A percentile compares a stretch with the other conserved stretches of the same genome.
Conservation (phyloP, 495 filamentous ascomycete species). For the Aspergillus ellipticus region DNA sequence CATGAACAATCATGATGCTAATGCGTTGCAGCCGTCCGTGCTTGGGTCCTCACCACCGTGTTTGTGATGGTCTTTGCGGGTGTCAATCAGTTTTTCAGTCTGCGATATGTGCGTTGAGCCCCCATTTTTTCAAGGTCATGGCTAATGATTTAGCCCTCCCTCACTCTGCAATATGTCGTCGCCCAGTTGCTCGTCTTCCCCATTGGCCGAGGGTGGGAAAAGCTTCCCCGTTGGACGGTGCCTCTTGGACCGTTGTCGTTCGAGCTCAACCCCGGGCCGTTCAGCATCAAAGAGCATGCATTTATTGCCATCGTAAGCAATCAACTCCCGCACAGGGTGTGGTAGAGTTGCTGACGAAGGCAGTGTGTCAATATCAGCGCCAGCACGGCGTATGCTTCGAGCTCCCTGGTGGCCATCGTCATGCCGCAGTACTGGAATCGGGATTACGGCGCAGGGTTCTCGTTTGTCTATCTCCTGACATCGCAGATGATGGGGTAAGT, state of each 20-base stretch:
- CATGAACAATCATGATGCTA: background rate
- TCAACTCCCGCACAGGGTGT: background rate
- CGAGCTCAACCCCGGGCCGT: constrained; percentile 56
- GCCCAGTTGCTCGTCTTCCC: constrained; percentile 64
- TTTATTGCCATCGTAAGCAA: constrained; percentile 59
- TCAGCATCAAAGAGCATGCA: constrained; percentile 68
- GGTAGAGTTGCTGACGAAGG: background rate
- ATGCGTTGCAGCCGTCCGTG: constrained; percentile 19
- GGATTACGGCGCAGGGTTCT: constrained; percentile 59
- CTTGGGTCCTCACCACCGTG: constrained; percentile 23
- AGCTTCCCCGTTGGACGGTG: constrained; percentile 55
- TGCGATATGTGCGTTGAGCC: constrained; percentile 22
- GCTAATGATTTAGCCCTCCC: constrained; percentile 60
- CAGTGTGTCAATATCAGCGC: constrained; percentile 32
- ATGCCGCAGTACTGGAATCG: constrained; percentile 53
- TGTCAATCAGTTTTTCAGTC: constrained; percentile 27
- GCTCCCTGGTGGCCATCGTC: constrained; percentile 55
- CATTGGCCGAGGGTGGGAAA: constrained; percentile 41
- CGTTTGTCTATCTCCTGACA: constrained; percentile 57
- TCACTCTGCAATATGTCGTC: constrained; percentile 64
- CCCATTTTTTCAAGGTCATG: no score
- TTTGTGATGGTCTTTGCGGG: constrained; percentile 26
- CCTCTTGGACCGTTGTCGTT: constrained; percentile 52
- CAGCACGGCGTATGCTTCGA: constrained; percentile 52
- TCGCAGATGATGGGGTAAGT: constrained; percentile 61